Evolutionary conservation across 1,139 yeast species (phyloP).

Genomic region (Suhomyces wounanorum): DNA sequence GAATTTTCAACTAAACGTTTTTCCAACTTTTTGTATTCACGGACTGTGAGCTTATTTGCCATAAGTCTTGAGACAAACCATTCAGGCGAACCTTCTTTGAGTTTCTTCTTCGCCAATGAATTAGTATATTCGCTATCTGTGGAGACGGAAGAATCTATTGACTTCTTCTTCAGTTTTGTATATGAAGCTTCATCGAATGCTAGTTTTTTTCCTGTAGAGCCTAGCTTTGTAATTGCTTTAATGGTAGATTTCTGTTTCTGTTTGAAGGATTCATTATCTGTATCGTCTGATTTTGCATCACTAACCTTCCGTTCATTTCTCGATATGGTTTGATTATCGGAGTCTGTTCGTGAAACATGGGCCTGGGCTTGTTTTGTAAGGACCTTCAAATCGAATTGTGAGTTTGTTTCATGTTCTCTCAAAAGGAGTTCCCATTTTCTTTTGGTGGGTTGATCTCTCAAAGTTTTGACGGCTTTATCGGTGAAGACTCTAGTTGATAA

Average conservation of each 20-base stretch:
- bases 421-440: slow-evolving; percentile 51
- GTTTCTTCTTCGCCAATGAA: slow-evolving; percentile 20
- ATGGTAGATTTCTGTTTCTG: slow-evolving; percentile 16
- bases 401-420: slow-evolving; percentile 43
- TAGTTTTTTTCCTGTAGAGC: slow-evolving; percentile 16
- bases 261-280: slow-evolving; percentile 10
- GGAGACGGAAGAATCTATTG: slow-evolving; percentile 17
- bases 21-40: slow-evolving; percentile 40
- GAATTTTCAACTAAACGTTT: slow-evolving; percentile 32
- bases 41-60: slow-evolving; percentile 35
- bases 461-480: slow-evolving; percentile 33
- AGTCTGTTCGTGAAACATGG: slow-evolving; percentile 5
- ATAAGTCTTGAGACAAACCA: slow-evolving; percentile 46
- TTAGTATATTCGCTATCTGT: slow-evolving; percentile 13
- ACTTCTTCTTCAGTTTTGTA: slow-evolving; percentile 17
- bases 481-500: slow-evolving; percentile 43
- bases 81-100: slow-evolving; percentile 45
- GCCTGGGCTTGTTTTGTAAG: slow-evolving; percentile 17
- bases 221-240: slow-evolving; percentile 17
- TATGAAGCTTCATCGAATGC: slow-evolving; percentile 15
- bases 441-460: slow-evolving; percentile 35
- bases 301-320: slow-evolving; percentile 1
- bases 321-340: slow-evolving; percentile 2
- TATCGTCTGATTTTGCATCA: slow-evolving; percentile 4
- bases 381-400: slow-evolving; percentile 36